phyloP scores from a whole-genome alignment of 1,284 basidiomycete species.

The Phylloboletellus chloephorus region DNA sequence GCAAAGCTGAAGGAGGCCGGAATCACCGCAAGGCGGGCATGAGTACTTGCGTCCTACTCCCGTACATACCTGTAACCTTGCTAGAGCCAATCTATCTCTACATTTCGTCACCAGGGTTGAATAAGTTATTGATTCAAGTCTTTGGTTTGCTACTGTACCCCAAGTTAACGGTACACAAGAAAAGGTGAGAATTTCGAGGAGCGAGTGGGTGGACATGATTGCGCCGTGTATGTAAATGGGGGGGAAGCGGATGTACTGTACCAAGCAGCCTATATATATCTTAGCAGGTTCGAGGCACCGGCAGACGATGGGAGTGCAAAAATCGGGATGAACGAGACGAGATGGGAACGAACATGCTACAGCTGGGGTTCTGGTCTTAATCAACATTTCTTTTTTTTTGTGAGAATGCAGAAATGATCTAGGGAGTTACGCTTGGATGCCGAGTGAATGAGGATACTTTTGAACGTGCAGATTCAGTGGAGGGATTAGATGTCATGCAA shows the following conservation, averaged over 20 bases:
- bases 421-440: constrained; percentile 18
- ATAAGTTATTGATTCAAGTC: constrained; percentile 21
- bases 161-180: constrained; percentile 16
- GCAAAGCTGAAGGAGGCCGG: constrained; percentile 90
- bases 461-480: constrained; percentile 3
- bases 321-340: constrained; percentile 2
- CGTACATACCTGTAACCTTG: constrained; percentile 8
- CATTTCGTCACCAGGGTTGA: not conserved
- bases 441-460: constrained; percentile 2
- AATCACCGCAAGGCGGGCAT: constrained; percentile 45
- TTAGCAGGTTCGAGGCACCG: constrained; percentile 15
- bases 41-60: constrained; percentile 2
- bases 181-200: constrained; percentile 1
- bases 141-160: constrained; percentile 4
- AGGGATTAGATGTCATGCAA: constrained; percentile 10
- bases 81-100: not conserved
- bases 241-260: constrained; percentile 11
- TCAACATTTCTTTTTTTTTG: constrained; percentile 13
- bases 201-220: constrained; percentile 10
- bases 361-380: constrained; percentile 12
- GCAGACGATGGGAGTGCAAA: constrained; percentile 12
- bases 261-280: constrained; percentile 26
- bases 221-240: constrained; percentile 10
- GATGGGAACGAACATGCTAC: constrained; percentile 26
- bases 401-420: constrained; percentile 12